Conservation (phyloP, 306 rosid genomes). For the Chamaecrista fasciculata region DNA sequence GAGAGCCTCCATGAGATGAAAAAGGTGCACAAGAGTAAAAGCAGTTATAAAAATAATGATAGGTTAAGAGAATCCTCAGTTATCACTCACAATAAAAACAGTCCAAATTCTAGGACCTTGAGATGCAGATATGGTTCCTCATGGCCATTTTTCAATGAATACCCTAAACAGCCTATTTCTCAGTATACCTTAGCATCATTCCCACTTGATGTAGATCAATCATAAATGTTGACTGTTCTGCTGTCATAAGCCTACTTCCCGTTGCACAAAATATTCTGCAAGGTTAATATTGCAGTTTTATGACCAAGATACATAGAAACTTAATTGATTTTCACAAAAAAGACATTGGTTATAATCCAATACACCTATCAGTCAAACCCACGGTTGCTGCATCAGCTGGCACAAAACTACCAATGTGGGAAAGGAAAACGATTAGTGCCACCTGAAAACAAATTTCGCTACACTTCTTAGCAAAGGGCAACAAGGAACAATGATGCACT, state of each 20-base stretch:
- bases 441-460: conserved; percentile 51
- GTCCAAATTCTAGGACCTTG: conserved; percentile 22
- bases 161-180: conserved; percentile 17
- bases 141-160: background rate
- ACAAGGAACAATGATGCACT: background rate
- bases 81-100: conserved; percentile 1
- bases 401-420: conserved; percentile 95
- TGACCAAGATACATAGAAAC: conserved; percentile 1
- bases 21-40: conserved; percentile 6
- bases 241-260: conserved; percentile 90
- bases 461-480: conserved; percentile 1
- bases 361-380: conserved; percentile 94
- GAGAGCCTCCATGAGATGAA: conserved; percentile 12
- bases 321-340: conserved; percentile 26
- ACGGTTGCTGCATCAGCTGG: conserved; percentile 97
- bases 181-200: conserved; percentile 83
- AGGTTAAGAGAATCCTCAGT: background rate
- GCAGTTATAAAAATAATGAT: conserved; percentile 9
- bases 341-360: conserved; percentile 25
- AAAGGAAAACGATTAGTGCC: conserved; percentile 84
- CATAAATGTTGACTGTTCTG: conserved; percentile 92
- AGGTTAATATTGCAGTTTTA: conserved; percentile 18
- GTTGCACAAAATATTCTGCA: conserved; percentile 91
- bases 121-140: conserved; percentile 18
- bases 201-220: conserved; percentile 97